Base-by-base conservation (phyloP, 1,139 yeast genomes). In the Suhomyces anneliseae region DNA sequence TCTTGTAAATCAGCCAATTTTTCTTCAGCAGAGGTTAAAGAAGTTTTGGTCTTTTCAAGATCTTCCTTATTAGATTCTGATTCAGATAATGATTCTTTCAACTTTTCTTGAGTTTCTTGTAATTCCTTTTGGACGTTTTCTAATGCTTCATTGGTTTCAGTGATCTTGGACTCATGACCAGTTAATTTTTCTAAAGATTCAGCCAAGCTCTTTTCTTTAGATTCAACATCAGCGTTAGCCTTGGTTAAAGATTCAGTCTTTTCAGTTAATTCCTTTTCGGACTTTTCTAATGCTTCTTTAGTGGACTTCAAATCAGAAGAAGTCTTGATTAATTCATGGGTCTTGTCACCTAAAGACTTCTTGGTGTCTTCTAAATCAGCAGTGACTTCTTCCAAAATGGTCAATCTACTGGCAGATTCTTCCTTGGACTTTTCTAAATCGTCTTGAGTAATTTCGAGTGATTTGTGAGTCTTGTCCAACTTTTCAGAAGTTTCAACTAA, bases 221-320 rank as follows among this genome's bases (percentile, higher is more conserved):
- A 3, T 3, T 19, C 19, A 19, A 19, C 19, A 19, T 19, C 19
- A 19, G 19, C 19, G 19, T 3, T 19, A 19, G 19, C 19, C 3
- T 19, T 3, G 19, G 19, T 19, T 19, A 19, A 19, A 19, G 19
- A 19, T 19, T 19, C 19, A 19, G 4, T 19, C 4, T 19, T 19
- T 3, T 19, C 4, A 19, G 4, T 10, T 29, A 15, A 27, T 31
- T 32, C 41, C 24, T 15, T 31, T 29, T 35, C 29, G n/a, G 33
- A 2, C n/a, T 27, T 29, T 35, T 43, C 27, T 9, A 37, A 38
- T 11, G 43, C 40, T n/a, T 33, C 31, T n/a, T 36, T 39, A 15
- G 39, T 24, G 10, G 43, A 19, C 35, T 44, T 36, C 29, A 43
- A 34, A 14, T 43, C 45, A 3, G 39, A 40, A 32, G 19, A 19